phyloP scores from a whole-genome alignment of 805 yeast genomes.

The Candida silvicultrix region DNA sequence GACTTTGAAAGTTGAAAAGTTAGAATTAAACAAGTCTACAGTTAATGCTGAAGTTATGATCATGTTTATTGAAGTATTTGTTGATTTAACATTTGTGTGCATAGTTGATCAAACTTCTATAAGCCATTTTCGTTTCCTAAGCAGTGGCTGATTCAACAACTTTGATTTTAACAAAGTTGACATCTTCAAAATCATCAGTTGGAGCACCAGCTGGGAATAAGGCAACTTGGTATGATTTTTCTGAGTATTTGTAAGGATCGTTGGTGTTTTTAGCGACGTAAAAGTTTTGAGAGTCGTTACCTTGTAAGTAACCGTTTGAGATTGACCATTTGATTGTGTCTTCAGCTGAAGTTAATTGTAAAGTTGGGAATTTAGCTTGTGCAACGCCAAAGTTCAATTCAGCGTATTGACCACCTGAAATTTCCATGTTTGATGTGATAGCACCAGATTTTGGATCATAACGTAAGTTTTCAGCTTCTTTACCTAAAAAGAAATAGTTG shows the following conservation, averaged over 20 bases:
- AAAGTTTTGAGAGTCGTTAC: constrained; percentile 29
- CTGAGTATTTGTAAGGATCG: constrained; percentile 34
- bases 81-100: too few relatives aligned
- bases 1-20: too few relatives aligned
- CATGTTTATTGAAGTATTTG: too few relatives aligned
- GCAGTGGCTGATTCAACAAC: too few relatives aligned
- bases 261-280: constrained; percentile 36
- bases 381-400: background rate
- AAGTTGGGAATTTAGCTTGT: constrained; percentile 8
- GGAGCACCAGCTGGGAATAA: constrained; percentile 21
- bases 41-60: too few relatives aligned
- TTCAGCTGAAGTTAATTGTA: constrained; percentile 3
- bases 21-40: too few relatives aligned
- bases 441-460: constrained; percentile 3
- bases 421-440: constrained; percentile 2
- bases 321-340: constrained; percentile 8
- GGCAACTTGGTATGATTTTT: constrained; percentile 21
- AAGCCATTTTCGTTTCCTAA: too few relatives aligned
- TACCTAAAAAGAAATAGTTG: constrained; percentile 14
- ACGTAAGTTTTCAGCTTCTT: constrained; percentile 2
- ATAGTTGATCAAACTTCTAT: too few relatives aligned
- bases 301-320: constrained; percentile 19
- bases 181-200: constrained; percentile 10
- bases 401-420: background rate
- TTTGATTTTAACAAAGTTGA: background rate